Conservation (phyloP, 768 basidiomycete species). For the Boletus tomentosulus region DNA sequence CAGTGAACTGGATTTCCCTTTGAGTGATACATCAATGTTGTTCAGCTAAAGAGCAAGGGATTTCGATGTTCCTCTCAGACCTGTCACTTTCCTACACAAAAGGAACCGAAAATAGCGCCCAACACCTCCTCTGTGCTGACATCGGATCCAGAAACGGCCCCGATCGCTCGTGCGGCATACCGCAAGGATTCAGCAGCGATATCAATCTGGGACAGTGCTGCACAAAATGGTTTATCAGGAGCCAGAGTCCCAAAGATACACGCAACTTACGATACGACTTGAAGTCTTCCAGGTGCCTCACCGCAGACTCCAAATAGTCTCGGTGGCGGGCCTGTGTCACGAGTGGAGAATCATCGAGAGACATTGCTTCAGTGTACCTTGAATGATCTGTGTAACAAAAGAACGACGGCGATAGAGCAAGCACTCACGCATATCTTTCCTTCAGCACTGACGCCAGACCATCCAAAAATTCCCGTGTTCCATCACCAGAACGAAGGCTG, state of each 20-base stretch:
- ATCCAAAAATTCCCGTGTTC: slow-evolving; percentile 55
- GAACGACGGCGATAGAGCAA: neutral
- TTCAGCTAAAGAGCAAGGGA: neutral
- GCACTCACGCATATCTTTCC: slow-evolving; percentile 24
- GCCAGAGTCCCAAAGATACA: neutral
- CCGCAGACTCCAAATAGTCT: slow-evolving; percentile 64
- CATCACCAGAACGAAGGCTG: slow-evolving; percentile 58
- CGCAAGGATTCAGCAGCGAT: slow-evolving; percentile 84
- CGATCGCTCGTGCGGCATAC: slow-evolving; percentile 81
- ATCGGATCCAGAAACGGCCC: slow-evolving; percentile 66
- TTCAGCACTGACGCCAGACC: slow-evolving; percentile 50
- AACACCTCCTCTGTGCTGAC: slow-evolving; percentile 83
- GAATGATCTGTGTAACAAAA: neutral
- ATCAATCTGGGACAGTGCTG: slow-evolving; percentile 69
- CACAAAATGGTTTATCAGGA: slow-evolving; percentile 2
- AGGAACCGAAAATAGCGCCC: slow-evolving; percentile 78
- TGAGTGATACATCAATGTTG: slow-evolving; percentile 2
- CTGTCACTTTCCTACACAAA: slow-evolving; percentile 80
- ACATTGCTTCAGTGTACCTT: slow-evolving; percentile 21
- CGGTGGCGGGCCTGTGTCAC: slow-evolving; percentile 81
- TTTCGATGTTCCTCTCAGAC: neutral
- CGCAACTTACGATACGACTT: slow-evolving; percentile 26
- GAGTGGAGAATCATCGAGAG: slow-evolving; percentile 41
- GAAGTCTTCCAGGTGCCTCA: slow-evolving; percentile 34
- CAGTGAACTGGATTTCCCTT: neutral